Percentiles rank a stretch among this genome's conserved stretches.
Evolutionary conservation across 495 filamentous ascomycete species (phyloP).

Genomic region (Neurospora sublineolata): DNA sequence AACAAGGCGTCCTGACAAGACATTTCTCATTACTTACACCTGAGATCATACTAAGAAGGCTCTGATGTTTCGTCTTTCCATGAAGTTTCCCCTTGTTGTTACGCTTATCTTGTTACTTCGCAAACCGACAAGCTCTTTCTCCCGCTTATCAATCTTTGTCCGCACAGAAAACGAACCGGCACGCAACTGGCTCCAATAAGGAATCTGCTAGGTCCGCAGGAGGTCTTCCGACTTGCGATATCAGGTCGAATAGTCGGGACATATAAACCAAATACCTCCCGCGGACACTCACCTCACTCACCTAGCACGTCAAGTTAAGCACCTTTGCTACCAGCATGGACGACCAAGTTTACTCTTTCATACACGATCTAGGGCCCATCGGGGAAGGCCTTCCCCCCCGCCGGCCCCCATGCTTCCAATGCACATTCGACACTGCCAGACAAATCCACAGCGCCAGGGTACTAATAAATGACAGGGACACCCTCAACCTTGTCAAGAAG

Average conservation of each 20-base stretch:
- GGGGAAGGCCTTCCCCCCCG: background rate
- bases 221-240: background rate
- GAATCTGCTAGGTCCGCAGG: background rate
- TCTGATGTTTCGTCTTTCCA: background rate
- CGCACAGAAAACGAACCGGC: background rate
- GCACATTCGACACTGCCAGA: background rate
- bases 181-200: background rate
- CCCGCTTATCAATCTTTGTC: background rate
- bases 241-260: background rate
- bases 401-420: background rate
- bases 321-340: background rate
- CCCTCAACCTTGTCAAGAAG: background rate
- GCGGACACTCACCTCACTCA: background rate
- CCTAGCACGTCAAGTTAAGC: background rate
- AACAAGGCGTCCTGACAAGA: background rate
- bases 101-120: background rate
- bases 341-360: background rate
- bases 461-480: background rate
- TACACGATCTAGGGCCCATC: background rate
- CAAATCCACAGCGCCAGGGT: background rate
- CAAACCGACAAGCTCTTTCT: background rate
- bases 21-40: background rate
- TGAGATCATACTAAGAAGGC: background rate
- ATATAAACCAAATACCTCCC: background rate
- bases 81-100: background rate